Conservation (phyloP, 768 basidiomycete species). For the Cyclocybe cylindracea region DNA sequence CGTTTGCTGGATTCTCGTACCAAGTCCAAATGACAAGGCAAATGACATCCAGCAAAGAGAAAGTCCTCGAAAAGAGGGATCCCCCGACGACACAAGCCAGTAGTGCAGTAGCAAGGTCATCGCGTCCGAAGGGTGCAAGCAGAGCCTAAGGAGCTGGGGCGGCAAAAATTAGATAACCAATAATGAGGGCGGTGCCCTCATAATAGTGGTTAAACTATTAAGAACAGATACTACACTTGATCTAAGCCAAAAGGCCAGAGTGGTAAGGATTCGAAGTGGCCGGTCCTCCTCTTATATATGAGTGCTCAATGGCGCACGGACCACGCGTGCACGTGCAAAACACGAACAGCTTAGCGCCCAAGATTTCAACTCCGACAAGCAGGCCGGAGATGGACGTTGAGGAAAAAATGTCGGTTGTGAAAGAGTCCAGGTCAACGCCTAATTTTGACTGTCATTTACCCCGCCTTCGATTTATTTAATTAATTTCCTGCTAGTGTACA, state of each 20-base stretch:
- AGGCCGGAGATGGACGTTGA: too few relatives aligned
- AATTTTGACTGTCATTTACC: too few relatives aligned
- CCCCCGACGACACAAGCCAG: conserved; percentile 62
- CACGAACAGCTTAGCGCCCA: too few relatives aligned
- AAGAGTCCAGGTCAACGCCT: too few relatives aligned
- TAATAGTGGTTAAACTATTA: conserved; percentile 77
- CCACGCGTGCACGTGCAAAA: too few relatives aligned
- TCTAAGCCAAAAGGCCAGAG: conserved; percentile 97
- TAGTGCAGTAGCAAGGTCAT: conserved; percentile 55
- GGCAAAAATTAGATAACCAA: conserved; percentile 59
- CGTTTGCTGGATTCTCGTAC: too few relatives aligned
- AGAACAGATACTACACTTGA: conserved; percentile 98
- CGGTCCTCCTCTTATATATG: conserved; percentile 26
- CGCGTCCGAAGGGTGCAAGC: conserved; percentile 52
- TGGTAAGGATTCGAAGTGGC: conserved; percentile 52
- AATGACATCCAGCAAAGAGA: conserved; percentile 18
- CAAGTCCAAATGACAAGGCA: conserved; percentile 11
- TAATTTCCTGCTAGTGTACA: too few relatives aligned
- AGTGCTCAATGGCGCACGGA: not conserved
- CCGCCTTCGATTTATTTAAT: too few relatives aligned
- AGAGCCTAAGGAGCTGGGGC: conserved; percentile 55
- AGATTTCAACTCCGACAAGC: too few relatives aligned
- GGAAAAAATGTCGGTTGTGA: too few relatives aligned
- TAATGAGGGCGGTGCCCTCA: conserved; percentile 54
- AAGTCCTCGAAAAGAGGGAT: conserved; percentile 22